Evolutionary conservation across 495 filamentous ascomycete species (phyloP), one percentile per base, ranked within the genome.

Genomic region (Aspergillus campestris): DNA sequence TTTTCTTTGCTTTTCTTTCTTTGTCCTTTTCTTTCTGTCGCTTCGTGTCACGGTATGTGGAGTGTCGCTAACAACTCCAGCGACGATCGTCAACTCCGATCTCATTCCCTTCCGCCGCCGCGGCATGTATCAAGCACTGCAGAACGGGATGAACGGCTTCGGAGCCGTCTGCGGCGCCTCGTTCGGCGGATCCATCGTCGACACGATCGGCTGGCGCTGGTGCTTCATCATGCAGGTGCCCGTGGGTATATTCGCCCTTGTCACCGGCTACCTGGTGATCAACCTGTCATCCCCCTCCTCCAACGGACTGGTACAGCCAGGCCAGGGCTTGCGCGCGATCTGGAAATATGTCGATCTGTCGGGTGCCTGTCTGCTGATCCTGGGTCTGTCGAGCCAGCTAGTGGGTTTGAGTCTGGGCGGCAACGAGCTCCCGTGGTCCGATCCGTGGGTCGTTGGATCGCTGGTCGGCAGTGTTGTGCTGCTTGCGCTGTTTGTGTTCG

Each of bases 201-300:
- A 86, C 44, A 72, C 73, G 0, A 71, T 85, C 24, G 81, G 81
- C 30, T 86, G 82, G 82, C 71, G 81, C 42, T 85, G 81, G 81
- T 80, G 52, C 28, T 61, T 66, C 28, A 24, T 67, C 11, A 38
- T 62, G 13, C 74, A 77, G 42, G 66, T 72, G 0, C 74, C 74
- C 0, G 60, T 83, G 3, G 77, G 77, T 0, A 38, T 70, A 2
- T 62, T 73, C 34, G 79, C 75, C 5, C 64, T 82, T 1, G 24
- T 75, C 10, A 60, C 77, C 10, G 79, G 79, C 0, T 68, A 70
- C 10, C 48, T 77, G 31, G 77, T 79, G 3, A 66, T 82, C 37
- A 66, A 72, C 31, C 67, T 74, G 7, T 71, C 66, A 11, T 13
- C 38, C 0, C 44, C 34, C 5, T 14, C 38, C 0, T 44, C 34